Evolutionary conservation across 768 basidiomycete species (phyloP), one percentile per base, ranked within the genome.

Genomic region (Serendipita vermifera): DNA sequence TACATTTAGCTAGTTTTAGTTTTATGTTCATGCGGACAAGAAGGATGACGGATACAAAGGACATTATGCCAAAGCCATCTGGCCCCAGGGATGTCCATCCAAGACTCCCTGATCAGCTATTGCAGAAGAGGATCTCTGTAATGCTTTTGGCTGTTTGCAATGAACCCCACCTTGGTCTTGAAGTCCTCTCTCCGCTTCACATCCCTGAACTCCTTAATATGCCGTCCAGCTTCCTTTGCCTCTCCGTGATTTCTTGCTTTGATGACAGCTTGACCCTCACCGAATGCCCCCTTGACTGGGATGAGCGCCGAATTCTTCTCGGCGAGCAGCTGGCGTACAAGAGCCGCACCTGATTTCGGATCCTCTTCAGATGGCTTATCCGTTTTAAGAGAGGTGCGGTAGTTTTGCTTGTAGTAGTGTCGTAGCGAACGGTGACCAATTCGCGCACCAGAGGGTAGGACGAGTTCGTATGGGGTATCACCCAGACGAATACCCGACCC

Each of bases 211-310:
- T 91, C 85, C 55, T 81, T 75, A 1, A 88, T 77, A 68, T 93
- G 88, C 41, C 88, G 77, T 13, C 84, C 89, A 20, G 94, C 94
- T 68, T 97, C 85, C 61, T 79, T 78, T 13, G 96, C 96, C 71
- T 98, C 94, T 2, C 96, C 96, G n/a, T 77, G 77, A 71, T 98
- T 98, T 54, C 90, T 76, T 20, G 91, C 94, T 67, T 84, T 88
- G 59, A 97, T 78, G 7, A 92, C 85, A 31, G 89, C 79, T 5
- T 78, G 82, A 1, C 89, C 91, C 7, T 70, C 70, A 1, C 93
- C 93, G 64, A 76, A 92, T 2, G 88, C 89, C 24, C 93, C 92
- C 62, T 76, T 83, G 11, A 80, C 72, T 0, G 94, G 89, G 1
- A 99, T 82, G 38, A 98, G 75, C 0, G 84, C 86, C 0, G 83